Base-by-base conservation (phyloP, 768 basidiomycete species). In the Tricholoma terreum region DNA sequence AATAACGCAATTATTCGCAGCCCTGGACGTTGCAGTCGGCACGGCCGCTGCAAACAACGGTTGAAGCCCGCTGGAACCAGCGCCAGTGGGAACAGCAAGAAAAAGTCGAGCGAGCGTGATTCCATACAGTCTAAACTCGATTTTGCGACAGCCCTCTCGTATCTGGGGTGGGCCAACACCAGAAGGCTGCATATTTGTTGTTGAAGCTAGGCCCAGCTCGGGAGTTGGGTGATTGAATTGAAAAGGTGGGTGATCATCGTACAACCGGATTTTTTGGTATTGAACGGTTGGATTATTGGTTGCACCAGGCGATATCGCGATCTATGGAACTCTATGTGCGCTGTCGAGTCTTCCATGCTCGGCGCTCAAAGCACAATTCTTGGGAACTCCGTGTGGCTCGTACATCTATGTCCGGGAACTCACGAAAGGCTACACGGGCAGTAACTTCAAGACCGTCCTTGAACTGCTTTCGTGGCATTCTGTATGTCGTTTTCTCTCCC, bases 351-450 rank as follows among this genome's bases (percentile, higher is more conserved):
- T 92, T 57, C 73, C 84, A 4, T 83, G 96, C 6, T 77, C 81
- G 0, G 78, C 82, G 15, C 85, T 98, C 73, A 88, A 88, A 67
- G 59, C 80, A 0, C 81, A 82, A 63, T 71, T 90, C 4, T 71
- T 92, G 30, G 87, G 85, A 56, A 91, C 89, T 66, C 71, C 87
- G 8, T 93, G 96, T 65, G 78, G 84, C 10, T 74, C 83, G 22
- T 92, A 89, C 70, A 82, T 95, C 46, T 94, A 94, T 66, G 68
- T 94, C 33, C 84, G 95, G 35, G 94, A 96, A 53, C 81, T 97
- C 42, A 75, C 94, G 54, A 89, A 90, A 58, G 84, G 89, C 2
- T 97, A 93, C 73, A 86, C 94, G 78, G 80, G 80, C 57, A 94
- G 89, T 69, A 84, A 89, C 64, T 98, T 97, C 78, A 92, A 89